Base-by-base conservation (phyloP, 2,329 filamentous ascomycete species). In the Metarhizium sp. region DNA sequence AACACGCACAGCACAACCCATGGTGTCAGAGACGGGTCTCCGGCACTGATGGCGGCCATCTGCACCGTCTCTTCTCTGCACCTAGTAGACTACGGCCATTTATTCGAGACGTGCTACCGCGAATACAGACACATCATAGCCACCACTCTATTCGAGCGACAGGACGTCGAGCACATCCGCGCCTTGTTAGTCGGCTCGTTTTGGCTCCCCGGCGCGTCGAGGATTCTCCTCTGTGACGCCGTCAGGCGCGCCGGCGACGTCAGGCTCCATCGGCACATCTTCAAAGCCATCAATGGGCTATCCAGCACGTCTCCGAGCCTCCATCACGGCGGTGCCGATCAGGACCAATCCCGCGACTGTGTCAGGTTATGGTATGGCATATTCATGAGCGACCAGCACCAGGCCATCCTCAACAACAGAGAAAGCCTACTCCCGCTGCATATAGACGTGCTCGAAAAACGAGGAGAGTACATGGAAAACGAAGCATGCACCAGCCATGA, bases 181-280 rank as follows among this genome's bases (percentile, higher is more conserved):
- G 71, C 68, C 6, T 57, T 72, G 20, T 66, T 67, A 50, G 65
- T 74, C 34, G 70, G 68, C 13, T 68, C 71, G 2, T 72, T 73
- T 59, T 73, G 71, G 55, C 63, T 73, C 1, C 67, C 70, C 11
- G 70, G 71, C 54, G 59, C 72, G 13, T 72, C 68, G 59, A 72
- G 70, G 67, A 68, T 71, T 46, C 63, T 73, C 2, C 68, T 69
- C 13, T 70, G 70, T 8, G 61, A 69, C 3, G 69, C 69, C 6
- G 69, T 73, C 1, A 63, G 71, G 3, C 69, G 70, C 36, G 69
- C 69, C 2, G 69, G 70, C 2, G 71, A 73, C 59, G 68, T 71
- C 61, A 70, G 71, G 53, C 54, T 73, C 7, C 70, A 73, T 30
- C 48, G 55, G 16, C 34, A 57, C 51, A 54, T 57, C n/a, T 18